A percentile compares a stretch with the other conserved stretches of the same genome.
Evolutionary conservation across 192 early-diverging fungal species (phyloP).

Genomic region (Funneliformis geosporum): DNA sequence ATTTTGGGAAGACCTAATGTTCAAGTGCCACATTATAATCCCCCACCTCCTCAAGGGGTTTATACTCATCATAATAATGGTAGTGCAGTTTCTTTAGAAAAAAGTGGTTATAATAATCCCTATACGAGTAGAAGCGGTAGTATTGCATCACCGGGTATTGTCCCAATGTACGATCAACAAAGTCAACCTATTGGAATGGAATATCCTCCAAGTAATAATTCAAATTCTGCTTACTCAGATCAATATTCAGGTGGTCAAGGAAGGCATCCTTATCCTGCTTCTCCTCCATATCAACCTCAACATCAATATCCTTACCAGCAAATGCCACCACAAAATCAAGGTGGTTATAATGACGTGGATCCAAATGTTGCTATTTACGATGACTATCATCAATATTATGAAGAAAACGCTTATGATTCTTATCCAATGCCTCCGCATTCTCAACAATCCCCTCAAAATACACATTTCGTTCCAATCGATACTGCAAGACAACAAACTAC

Average conservation of each 20-base stretch:
- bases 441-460: background rate
- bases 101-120: background rate
- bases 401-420: background rate
- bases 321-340: background rate
- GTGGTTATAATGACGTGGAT: background rate
- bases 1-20: background rate
- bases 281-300: background rate
- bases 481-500: no score
- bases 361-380: background rate
- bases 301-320: background rate
- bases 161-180: background rate
- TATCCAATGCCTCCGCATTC: background rate
- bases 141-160: background rate
- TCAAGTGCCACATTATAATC: background rate
- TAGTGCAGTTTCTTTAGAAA: background rate
- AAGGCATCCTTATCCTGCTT: background rate
- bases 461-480: no score
- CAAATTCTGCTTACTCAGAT: background rate
- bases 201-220: background rate
- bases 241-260: background rate
- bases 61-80: background rate
- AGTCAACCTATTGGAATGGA: background rate
- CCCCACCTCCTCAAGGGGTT: background rate
- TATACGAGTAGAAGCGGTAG: background rate
- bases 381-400: background rate